Evolutionary conservation across 2,329 filamentous ascomycete genomes (phyloP), one percentile per base, ranked within the genome.

Genomic region (Tolypocladium tundrense): DNA sequence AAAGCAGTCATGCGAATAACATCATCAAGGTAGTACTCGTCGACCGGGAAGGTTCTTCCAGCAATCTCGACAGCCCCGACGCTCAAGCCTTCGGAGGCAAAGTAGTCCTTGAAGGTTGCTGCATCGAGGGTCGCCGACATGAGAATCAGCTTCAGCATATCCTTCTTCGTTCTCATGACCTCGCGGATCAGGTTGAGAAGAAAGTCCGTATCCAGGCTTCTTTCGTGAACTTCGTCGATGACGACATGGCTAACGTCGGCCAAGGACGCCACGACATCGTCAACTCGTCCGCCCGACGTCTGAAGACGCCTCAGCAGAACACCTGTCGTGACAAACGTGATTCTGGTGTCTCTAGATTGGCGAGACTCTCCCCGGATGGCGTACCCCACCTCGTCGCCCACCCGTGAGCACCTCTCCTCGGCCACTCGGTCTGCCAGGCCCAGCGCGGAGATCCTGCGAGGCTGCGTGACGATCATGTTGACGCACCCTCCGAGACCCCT

Each of bases 91-190:
- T 85, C 82, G 1, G 81, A 81, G 7, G 81, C 83, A 74, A 97
- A 97, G 72, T 97, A 97, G 58, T 84, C 77, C 63, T 85, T 85
- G 71, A 97, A 97, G 0, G 91, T 85, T 1, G 86, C 82, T 1
- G 93, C 91, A 72, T 99, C 92, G 3, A 97, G 83, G 0, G 93
- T 99, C 2, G 93, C 93, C 72, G 91, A 96, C 94, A 99, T 99
- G 41, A 99, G 79, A 14, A 99, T 86, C 45, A 97, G 81, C 71
- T 93, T 96, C 42, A 97, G 76, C 42, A 96, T 80, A 61, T 95
- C 89, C 65, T 85, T 87, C 54, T 89, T 82, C 63, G 80, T 79
- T 59, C 81, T 82, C 62, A 97, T 73, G 8, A 96, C 90, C 69
- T 96, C 89, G 57, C 91, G 85, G 40, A 99, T 77, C 55, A 99